Conservation (phyloP, 306 rosid genomes). For the Lablab purpureus region DNA sequence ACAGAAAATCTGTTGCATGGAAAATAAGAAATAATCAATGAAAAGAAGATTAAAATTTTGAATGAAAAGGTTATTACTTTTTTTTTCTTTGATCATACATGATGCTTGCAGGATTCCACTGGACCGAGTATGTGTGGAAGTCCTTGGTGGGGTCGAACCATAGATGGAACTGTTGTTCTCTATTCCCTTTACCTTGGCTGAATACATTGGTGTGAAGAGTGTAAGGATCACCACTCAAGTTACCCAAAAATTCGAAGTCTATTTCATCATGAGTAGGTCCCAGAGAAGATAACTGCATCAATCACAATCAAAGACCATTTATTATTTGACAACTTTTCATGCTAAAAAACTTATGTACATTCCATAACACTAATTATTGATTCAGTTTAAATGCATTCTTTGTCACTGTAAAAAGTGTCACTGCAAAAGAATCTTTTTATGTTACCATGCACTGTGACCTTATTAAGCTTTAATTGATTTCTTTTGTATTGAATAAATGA, state of each 20-base stretch:
- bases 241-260: conserved; percentile 74
- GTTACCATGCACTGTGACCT: too few relatives aligned
- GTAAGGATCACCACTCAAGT: conserved; percentile 76
- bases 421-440: too few relatives aligned
- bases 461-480: background rate
- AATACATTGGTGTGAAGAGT: conserved; percentile 68
- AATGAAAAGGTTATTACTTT: too few relatives aligned
- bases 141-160: conserved; percentile 76
- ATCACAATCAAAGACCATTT: background rate
- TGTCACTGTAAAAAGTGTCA: too few relatives aligned
- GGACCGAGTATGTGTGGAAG: conserved; percentile 69
- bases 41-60: too few relatives aligned
- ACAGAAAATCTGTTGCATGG: conserved; percentile 50
- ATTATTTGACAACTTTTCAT: background rate
- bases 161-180: conserved; percentile 69
- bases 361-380: background rate
- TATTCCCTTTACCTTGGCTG: conserved; percentile 66
- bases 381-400: too few relatives aligned
- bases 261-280: conserved; percentile 70
- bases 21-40: too few relatives aligned
- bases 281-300: conserved; percentile 61
- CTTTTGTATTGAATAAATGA: background rate
- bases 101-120: conserved; percentile 72
- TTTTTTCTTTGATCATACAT: too few relatives aligned
- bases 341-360: background rate